Conservation (phyloP, 805 yeast genomes). For the Lachancea meyersii region DNA sequence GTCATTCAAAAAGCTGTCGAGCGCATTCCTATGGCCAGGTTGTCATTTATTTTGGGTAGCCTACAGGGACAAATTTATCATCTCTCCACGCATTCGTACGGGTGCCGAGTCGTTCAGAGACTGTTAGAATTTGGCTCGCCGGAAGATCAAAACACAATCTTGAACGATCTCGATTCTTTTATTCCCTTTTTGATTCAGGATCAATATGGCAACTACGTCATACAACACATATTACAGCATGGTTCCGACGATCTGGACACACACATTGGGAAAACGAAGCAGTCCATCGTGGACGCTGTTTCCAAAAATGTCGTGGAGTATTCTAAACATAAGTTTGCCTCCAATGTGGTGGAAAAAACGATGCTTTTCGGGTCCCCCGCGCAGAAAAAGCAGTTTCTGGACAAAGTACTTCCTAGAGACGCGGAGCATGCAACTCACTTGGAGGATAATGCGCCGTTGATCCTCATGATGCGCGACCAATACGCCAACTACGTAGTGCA, state of each 20-base stretch:
- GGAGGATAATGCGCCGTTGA: constrained; percentile 63
- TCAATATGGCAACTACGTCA: constrained; percentile 96
- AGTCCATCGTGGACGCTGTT: constrained; percentile 57
- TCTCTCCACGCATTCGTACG: constrained; percentile 91
- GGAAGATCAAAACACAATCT: constrained; percentile 59
- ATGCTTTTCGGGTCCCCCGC: constrained; percentile 61
- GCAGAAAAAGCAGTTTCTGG: constrained; percentile 59
- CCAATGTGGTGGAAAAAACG: constrained; percentile 94
- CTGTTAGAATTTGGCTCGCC: constrained; percentile 69
- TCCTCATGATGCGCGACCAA: constrained; percentile 95
- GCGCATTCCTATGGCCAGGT: constrained; percentile 61
- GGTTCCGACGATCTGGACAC: constrained; percentile 40
- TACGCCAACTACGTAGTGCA: constrained; percentile 97
- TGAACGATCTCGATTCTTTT: constrained; percentile 65
- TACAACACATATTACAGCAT: constrained; percentile 87
- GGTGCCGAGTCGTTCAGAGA: constrained; percentile 94
- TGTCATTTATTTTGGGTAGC: constrained; percentile 67
- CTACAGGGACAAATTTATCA: constrained; percentile 69
- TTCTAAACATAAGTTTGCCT: constrained; percentile 95
- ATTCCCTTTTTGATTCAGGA: constrained; percentile 79
- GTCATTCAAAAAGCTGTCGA: constrained; percentile 95
- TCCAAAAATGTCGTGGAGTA: constrained; percentile 66
- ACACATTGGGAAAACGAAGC: constrained; percentile 25
- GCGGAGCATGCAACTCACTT: constrained; percentile 40
- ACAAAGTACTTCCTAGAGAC: constrained; percentile 57